phyloP scores from a whole-genome alignment of 1,284 basidiomycete species.

The Takashimella tepidaria region DNA sequence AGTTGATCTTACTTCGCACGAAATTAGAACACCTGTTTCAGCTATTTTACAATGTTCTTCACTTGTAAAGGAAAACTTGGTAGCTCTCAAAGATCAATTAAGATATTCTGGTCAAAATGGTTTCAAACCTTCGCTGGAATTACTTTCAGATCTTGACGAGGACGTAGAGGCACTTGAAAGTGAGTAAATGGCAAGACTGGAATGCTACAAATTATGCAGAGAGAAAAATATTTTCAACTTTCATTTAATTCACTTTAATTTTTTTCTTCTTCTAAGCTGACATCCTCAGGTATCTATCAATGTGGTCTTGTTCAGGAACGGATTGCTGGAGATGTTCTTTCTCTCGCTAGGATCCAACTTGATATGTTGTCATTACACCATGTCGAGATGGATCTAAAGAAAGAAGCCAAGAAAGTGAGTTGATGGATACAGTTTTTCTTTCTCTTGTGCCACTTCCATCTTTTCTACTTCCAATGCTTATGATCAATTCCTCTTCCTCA shows the following conservation, averaged over 20 bases:
- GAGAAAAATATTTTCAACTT: too few species aligned
- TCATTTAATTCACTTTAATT: too few species aligned
- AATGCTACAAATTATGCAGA: too few species aligned
- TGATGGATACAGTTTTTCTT: too few species aligned
- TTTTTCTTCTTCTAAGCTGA: not conserved
- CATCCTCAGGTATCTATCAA: constrained; percentile 26
- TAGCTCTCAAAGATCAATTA: constrained; percentile 18
- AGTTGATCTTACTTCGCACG: constrained; percentile 34
- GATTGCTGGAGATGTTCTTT: constrained; percentile 48
- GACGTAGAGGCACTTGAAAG: constrained; percentile 36
- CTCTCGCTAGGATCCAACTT: constrained; percentile 47
- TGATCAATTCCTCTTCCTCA: constrained; percentile 2
- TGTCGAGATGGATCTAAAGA: constrained; percentile 32
- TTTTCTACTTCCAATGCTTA: constrained; percentile 13
- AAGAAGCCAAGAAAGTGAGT: constrained; percentile 28
- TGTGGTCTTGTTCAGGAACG: constrained; percentile 49
- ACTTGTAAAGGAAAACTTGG: constrained; percentile 31
- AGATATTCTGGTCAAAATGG: not conserved
- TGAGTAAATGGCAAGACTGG: too few species aligned
- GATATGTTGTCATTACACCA: constrained; percentile 24
- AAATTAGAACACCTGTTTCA: constrained; percentile 30
- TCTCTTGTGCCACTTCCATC: too few species aligned
- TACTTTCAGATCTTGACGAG: constrained; percentile 35
- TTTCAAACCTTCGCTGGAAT: constrained; percentile 11
- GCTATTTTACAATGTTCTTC: constrained; percentile 33